Percentiles rank a stretch among this genome's conserved stretches.
phyloP scores from a whole-genome alignment of 1,284 basidiomycete species.

The Exobasidium cylindrosporum region DNA sequence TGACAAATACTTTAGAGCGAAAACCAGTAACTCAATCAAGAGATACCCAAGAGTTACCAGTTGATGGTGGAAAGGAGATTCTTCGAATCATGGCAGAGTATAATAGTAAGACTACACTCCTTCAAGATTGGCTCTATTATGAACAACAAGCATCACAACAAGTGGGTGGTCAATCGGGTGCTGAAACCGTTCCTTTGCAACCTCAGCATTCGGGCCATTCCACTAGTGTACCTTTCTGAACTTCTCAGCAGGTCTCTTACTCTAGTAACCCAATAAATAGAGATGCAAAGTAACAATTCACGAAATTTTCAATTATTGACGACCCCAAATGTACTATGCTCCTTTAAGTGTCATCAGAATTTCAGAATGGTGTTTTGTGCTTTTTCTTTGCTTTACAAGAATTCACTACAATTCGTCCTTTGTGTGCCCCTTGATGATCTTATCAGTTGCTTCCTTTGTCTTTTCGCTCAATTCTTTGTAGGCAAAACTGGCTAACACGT shows the following conservation, averaged over 20 bases:
- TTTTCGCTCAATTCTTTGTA: slow-evolving; percentile 21
- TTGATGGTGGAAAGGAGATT: slow-evolving; percentile 36
- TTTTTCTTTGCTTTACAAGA: neutral
- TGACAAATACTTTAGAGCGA: slow-evolving; percentile 44
- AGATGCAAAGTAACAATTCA: too few relatives aligned
- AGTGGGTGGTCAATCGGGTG: too few relatives aligned
- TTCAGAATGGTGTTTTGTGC: neutral
- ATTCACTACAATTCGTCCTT: slow-evolving; percentile 10
- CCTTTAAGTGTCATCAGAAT: too few relatives aligned
- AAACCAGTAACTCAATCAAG: slow-evolving; percentile 52
- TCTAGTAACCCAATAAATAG: too few relatives aligned
- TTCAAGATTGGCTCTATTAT: slow-evolving; percentile 41
- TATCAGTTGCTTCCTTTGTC: slow-evolving; percentile 6
- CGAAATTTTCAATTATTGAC: too few relatives aligned
- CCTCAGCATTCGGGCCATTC: too few relatives aligned
- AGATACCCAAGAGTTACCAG: slow-evolving; percentile 52
- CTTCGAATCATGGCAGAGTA: slow-evolving; percentile 44
- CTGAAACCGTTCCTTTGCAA: too few relatives aligned
- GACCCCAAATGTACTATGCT: too few relatives aligned
- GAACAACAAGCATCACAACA: slow-evolving; percentile 28
- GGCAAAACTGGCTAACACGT: slow-evolving; percentile 74
- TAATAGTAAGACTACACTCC: slow-evolving; percentile 30
- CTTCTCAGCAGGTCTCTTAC: too few relatives aligned
- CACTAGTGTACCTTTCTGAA: too few relatives aligned
- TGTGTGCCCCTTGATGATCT: slow-evolving; percentile 11